Evolutionary conservation across 257 asterid genomes (phyloP).

Genomic region (Echites panduratus): DNA sequence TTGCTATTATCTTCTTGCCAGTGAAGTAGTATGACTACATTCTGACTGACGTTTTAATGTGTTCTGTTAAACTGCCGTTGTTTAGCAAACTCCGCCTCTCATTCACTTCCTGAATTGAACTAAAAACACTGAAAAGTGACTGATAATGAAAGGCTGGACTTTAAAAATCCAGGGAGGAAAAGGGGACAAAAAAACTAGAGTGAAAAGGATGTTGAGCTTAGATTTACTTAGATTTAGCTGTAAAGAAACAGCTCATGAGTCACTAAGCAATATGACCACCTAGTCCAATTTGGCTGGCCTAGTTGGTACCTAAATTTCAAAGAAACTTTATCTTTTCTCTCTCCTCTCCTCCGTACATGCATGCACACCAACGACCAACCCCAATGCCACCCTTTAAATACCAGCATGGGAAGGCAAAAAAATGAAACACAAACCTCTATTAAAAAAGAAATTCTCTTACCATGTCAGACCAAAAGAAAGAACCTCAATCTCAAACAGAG

Average conservation of each 20-base stretch:
- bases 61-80: background rate
- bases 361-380: background rate
- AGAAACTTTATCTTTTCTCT: background rate
- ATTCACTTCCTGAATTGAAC: no score
- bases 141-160: no score
- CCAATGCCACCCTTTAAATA: background rate
- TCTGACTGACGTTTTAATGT: no score
- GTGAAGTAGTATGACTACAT: no score
- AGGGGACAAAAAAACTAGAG: background rate
- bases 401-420: background rate
- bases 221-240: conserved; percentile 4
- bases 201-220: background rate
- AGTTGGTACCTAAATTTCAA: background rate
- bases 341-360: background rate
- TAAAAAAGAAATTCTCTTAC: background rate
- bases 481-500: background rate
- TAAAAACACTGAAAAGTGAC: no score
- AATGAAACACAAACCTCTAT: background rate
- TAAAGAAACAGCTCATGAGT: background rate
- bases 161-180: background rate
- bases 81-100: background rate
- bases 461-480: background rate
- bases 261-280: background rate
- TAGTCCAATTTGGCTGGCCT: conserved; percentile 8
- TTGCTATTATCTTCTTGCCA: background rate